Percentiles rank a stretch among this genome's conserved stretches.
These are phyloP conservation scores for Entomortierella beljakovae DNA, from an alignment of 192 early-diverging fungal species.

Conservation along the genomic window DNA sequence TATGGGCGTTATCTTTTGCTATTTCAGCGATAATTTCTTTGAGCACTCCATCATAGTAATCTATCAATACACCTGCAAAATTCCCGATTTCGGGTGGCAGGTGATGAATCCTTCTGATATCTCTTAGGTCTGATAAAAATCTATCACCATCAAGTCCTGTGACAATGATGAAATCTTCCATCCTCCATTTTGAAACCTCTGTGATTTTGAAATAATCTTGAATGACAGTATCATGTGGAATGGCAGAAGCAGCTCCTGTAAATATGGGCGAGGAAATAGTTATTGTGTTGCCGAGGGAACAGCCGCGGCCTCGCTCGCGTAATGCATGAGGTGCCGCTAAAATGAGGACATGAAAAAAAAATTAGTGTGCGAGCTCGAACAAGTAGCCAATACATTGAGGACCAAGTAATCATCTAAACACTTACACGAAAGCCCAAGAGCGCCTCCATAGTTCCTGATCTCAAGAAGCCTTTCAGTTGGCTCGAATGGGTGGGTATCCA, in stretches of 20 bases:
- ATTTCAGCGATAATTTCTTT: background rate
- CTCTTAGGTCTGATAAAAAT: background rate
- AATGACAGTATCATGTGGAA: background rate
- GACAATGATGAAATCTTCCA: background rate
- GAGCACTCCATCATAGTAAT: background rate
- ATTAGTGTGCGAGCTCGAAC: no score
- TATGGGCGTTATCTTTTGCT: background rate
- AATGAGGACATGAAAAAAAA: no score
- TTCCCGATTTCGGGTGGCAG: background rate
- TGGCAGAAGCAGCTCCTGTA: background rate
- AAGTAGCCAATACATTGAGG: background rate
- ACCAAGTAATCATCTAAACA: background rate
- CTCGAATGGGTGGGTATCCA: conserved; percentile 10
- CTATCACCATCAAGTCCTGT: background rate
- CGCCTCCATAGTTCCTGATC: conserved; percentile 7
- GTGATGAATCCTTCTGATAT: background rate
- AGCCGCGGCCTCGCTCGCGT: background rate
- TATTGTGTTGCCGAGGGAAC: conserved; percentile 3
- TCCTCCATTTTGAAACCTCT: background rate
- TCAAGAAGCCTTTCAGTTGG: conserved; percentile 8
- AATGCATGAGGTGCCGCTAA: background rate
- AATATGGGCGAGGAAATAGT: background rate
- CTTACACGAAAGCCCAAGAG: background rate
- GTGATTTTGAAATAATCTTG: background rate
- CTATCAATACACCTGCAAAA: background rate